These are phyloP conservation scores for Geosmithia morbida DNA, from an alignment of 2,329 filamentous ascomycete genomes.

Conservation along the genomic window DNA sequence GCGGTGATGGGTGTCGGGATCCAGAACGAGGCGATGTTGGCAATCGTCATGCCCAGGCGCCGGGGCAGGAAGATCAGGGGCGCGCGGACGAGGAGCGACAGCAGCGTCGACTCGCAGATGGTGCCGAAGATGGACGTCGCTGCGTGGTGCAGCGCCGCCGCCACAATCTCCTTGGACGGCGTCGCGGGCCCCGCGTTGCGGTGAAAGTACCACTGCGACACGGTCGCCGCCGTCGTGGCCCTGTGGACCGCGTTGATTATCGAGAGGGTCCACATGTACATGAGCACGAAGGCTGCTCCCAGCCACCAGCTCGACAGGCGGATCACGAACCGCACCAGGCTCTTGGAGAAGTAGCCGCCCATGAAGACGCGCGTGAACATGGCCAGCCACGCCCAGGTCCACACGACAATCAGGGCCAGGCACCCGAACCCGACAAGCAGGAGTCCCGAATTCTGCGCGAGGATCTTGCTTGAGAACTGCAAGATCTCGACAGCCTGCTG, in stretches of 20 bases:
- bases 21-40: conserved; percentile 62
- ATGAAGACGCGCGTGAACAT: conserved; percentile 97
- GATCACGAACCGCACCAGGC: conserved; percentile 57
- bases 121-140: conserved; percentile 81
- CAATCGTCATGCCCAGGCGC: conserved; percentile 48
- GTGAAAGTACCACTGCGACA: conserved; percentile 99
- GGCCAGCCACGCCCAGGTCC: conserved; percentile 91
- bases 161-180: conserved; percentile 66
- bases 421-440: conserved; percentile 71
- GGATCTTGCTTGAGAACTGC: conserved; percentile 80
- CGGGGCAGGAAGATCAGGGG: conserved; percentile 74
- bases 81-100: conserved; percentile 67
- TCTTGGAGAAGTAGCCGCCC: conserved; percentile 65
- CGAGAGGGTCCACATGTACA: conserved; percentile 90
- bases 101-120: conserved; percentile 73
- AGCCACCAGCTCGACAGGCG: conserved; percentile 89
- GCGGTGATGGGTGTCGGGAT: conserved; percentile 75
- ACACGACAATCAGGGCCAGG: conserved; percentile 61
- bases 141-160: conserved; percentile 70
- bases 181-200: conserved; percentile 68
- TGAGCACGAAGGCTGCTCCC: conserved; percentile 77
- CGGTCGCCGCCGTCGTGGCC: conserved; percentile 82
- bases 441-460: conserved; percentile 72
- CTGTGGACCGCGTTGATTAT: conserved; percentile 82
- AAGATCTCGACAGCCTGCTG: conserved; percentile 76